phyloP scores from a whole-genome alignment of 2,329 filamentous ascomycete genomes.

The Huntiella omanensis region DNA sequence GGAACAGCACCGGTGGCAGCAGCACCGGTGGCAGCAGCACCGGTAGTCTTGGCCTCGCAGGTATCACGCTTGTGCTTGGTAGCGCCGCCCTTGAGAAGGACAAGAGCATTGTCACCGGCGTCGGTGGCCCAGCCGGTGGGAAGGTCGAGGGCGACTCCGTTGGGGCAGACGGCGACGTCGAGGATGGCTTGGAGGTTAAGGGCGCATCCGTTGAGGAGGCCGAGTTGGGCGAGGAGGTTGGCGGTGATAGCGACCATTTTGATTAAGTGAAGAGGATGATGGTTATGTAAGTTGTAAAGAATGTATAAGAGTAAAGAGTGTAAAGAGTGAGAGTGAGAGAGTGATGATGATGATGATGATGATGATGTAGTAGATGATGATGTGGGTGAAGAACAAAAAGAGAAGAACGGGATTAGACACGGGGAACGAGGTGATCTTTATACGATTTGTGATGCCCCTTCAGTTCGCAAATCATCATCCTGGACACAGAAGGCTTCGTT shows the following conservation, averaged over 20 bases:
- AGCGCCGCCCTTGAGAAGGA: neutral
- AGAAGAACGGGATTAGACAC: neutral
- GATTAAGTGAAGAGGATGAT: neutral
- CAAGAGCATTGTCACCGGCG: neutral
- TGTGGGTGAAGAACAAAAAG: slow-evolving; percentile 10
- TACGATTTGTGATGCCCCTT: neutral
- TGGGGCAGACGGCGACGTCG: slow-evolving; percentile 1
- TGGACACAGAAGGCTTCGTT: neutral
- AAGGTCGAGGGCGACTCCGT: neutral
- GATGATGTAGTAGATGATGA: slow-evolving; percentile 6
- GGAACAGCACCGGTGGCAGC: neutral
- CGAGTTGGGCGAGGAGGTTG: slow-evolving; percentile 4
- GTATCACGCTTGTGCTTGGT: slow-evolving; percentile 6
- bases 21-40: neutral
- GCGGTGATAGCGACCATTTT: slow-evolving; percentile 10
- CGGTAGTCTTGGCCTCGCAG: neutral
- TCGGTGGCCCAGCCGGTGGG: neutral
- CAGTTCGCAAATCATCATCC: neutral
- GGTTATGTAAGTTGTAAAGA: neutral
- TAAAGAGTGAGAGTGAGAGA: neutral
- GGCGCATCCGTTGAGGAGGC: slow-evolving; percentile 8
- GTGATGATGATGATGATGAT: slow-evolving; percentile 5
- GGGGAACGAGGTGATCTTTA: slow-evolving; percentile 5
- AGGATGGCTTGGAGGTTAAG: slow-evolving; percentile 6
- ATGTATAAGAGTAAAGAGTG: neutral